Evolutionary conservation across 192 early-diverging fungal species (phyloP).

Genomic region (Gonapodya sp.): DNA sequence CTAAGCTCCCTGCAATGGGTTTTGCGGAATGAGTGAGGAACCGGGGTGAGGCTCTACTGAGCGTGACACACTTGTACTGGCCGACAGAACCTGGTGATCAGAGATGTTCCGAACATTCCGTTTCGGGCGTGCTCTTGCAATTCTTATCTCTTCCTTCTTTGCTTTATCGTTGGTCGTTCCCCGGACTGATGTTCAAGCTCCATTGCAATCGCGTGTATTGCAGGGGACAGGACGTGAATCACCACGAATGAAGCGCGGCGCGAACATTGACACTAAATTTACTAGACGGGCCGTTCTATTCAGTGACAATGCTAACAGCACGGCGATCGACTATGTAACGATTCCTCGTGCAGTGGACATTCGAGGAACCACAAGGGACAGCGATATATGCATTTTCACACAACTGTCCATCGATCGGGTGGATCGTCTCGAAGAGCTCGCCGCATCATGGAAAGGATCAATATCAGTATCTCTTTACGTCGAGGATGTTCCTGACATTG

Average conservation of each 20-base stretch:
- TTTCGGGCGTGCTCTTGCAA: not conserved
- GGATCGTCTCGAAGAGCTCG: not conserved
- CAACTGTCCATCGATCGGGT: not conserved
- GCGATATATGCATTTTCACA: not conserved
- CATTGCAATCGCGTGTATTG: no score
- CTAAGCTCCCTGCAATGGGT: no score
- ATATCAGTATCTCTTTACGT: slow-evolving; percentile 22
- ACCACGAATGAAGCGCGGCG: no score
- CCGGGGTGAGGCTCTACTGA: no score
- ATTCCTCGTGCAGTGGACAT: no score
- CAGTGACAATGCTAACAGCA: not conserved
- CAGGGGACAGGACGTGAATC: no score
- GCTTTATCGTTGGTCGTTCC: not conserved
- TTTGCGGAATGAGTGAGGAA: no score
- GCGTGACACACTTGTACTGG: no score
- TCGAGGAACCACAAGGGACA: no score
- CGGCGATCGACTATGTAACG: not conserved
- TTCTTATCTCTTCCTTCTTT: not conserved
- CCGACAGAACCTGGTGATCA: no score
- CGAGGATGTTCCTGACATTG: slow-evolving; percentile 12
- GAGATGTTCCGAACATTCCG: not conserved
- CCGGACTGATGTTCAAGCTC: not conserved
- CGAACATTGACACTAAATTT: no score
- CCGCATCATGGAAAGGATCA: slow-evolving; percentile 19
- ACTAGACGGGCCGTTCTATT: no score